Percentiles rank a stretch among this genome's conserved stretches.
Evolutionary conservation across 257 asterid genomes (phyloP).

Genomic region (Solanum appendiculatum): DNA sequence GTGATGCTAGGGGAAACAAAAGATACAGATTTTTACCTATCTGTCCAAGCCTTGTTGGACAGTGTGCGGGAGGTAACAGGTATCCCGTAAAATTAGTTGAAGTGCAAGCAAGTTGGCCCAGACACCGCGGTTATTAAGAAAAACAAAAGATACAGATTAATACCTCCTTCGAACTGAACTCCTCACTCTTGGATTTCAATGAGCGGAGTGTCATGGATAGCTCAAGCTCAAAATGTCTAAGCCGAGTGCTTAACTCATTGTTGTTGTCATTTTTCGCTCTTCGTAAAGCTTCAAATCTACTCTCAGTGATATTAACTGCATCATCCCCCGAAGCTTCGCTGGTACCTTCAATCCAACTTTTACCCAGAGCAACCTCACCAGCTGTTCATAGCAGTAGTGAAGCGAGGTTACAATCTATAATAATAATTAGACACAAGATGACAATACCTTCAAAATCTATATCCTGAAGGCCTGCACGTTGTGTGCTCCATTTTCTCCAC

Average conservation of each 20-base stretch:
- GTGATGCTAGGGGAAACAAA: background rate
- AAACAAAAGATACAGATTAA: background rate
- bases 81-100: background rate
- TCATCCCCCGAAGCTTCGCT: slow-evolving; percentile 20
- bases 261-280: slow-evolving; percentile 19
- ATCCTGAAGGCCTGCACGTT: slow-evolving; percentile 37
- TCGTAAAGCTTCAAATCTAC: slow-evolving; percentile 17
- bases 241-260: slow-evolving; percentile 33
- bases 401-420: background rate
- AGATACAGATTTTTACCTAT: background rate
- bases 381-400: slow-evolving; percentile 40
- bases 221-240: slow-evolving; percentile 53
- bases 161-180: slow-evolving; percentile 40
- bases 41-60: background rate
- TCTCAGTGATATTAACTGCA: slow-evolving; percentile 16
- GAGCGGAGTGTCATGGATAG: slow-evolving; percentile 45
- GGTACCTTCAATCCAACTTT: slow-evolving; percentile 13
- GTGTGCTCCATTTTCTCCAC: slow-evolving; percentile 69
- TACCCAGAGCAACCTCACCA: slow-evolving; percentile 50
- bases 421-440: background rate
- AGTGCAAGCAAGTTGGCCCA: background rate
- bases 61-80: background rate
- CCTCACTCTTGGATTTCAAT: slow-evolving; percentile 40
- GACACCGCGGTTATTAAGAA: background rate
- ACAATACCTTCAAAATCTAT: slow-evolving; percentile 54